Evolutionary conservation across 139 green algal species (phyloP).

Genomic region (Chlorella sorokiniana): DNA sequence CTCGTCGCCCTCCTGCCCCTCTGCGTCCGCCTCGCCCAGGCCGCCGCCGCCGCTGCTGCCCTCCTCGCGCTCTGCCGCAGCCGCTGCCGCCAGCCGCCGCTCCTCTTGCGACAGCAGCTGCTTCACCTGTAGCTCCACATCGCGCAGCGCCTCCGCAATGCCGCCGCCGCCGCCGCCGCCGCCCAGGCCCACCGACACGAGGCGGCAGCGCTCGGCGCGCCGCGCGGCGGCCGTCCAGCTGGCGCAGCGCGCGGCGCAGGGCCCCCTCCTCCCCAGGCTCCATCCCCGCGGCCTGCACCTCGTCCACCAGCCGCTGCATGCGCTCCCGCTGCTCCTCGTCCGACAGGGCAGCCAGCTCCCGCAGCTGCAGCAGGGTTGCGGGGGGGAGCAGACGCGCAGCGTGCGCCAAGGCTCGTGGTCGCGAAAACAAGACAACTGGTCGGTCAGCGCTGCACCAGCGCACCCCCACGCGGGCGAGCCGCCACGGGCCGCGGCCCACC

Average conservation of each 20-base stretch:
- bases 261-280: constrained; percentile 54
- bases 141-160: constrained; percentile 42
- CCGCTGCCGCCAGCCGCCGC: constrained; percentile 20
- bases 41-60: constrained; percentile 7
- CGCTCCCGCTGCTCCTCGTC: constrained; percentile 57
- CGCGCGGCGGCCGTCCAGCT: constrained; percentile 47
- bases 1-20: constrained; percentile 9
- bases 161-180: constrained; percentile 21
- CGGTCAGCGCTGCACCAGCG: background rate
- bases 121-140: constrained; percentile 48
- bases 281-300: constrained; percentile 33
- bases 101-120: constrained; percentile 45
- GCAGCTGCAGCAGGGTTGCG: background rate
- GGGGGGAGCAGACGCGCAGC: background rate
- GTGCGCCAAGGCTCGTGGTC: background rate
- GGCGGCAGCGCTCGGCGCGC: constrained; percentile 51
- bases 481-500: constrained; percentile 20
- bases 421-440: background rate
- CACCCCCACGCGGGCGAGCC: background rate
- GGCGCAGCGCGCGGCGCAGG: constrained; percentile 46
- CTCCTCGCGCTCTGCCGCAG: background rate
- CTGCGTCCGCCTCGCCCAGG: constrained; percentile 3
- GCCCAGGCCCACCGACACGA: constrained; percentile 14
- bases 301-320: constrained; percentile 51
- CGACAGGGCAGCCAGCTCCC: constrained; percentile 55